These are phyloP conservation scores for Amesomyces nigricolor DNA, from an alignment of 2,329 filamentous ascomycete genomes.

Conservation along the genomic window DNA sequence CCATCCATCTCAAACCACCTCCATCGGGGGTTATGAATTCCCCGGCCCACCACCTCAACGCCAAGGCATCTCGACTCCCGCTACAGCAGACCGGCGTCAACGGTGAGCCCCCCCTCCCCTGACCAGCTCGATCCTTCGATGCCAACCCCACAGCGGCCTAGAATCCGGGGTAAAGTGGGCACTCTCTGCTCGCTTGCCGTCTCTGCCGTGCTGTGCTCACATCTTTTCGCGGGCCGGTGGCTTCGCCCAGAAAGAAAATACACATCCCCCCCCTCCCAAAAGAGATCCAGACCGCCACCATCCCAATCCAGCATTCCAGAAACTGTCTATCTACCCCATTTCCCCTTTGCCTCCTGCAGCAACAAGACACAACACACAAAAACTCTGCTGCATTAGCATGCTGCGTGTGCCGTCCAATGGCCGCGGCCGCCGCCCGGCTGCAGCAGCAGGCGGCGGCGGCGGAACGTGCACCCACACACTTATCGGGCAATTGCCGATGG, in stretches of 20 bases:
- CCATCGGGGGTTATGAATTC: not conserved
- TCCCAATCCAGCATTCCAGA: constrained; percentile 12
- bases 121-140: not conserved
- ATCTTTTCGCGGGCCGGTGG: too few relatives aligned
- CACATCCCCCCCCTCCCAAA: too few relatives aligned
- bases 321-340: constrained; percentile 19
- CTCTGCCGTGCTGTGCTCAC: not conserved
- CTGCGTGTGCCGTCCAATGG: constrained; percentile 3
- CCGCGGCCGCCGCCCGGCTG: too few relatives aligned
- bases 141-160: constrained; percentile 9
- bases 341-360: constrained; percentile 8
- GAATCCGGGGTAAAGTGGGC: constrained; percentile 16
- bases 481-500: constrained; percentile 7
- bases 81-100: not conserved
- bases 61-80: constrained; percentile 3
- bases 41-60: not conserved
- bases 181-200: not conserved
- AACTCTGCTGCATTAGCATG: not conserved
- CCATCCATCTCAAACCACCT: too few relatives aligned
- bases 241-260: too few relatives aligned
- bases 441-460: too few relatives aligned
- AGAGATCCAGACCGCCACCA: too few relatives aligned
- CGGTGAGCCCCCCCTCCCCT: not conserved
- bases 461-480: not conserved
- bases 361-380: not conserved